phyloP scores from a whole-genome alignment of 192 early-diverging fungal species.

The Coemansia sp. region DNA sequence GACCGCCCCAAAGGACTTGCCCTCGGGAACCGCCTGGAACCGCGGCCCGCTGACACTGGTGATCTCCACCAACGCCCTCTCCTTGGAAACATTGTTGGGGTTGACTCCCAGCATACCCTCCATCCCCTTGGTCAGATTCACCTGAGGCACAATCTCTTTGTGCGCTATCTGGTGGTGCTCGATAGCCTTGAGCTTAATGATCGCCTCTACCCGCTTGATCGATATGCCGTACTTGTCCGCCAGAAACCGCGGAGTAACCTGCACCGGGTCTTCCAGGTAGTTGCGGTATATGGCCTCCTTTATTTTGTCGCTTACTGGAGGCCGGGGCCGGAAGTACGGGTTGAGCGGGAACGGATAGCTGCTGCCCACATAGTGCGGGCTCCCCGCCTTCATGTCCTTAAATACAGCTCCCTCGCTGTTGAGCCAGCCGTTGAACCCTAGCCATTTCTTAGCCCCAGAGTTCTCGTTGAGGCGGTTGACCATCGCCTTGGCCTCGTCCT shows the following conservation, averaged over 20 bases:
- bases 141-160: conserved; percentile 57
- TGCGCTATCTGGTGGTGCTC: conserved; percentile 71
- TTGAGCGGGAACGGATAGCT: conserved; percentile 86
- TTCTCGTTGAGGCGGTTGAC: neutral
- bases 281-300: conserved; percentile 72
- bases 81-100: conserved; percentile 19
- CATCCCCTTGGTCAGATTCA: conserved; percentile 75
- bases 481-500: neutral
- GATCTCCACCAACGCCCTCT: conserved; percentile 58
- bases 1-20: conserved; percentile 62
- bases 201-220: conserved; percentile 84
- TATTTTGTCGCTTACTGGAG: conserved; percentile 67
- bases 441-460: neutral
- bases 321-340: conserved; percentile 73
- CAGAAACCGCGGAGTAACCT: conserved; percentile 66
- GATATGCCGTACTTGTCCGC: conserved; percentile 71
- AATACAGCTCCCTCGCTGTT: conserved; percentile 12
- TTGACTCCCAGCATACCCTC: conserved; percentile 72
- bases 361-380: conserved; percentile 27
- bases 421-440: conserved; percentile 39
- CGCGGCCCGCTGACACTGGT: conserved; percentile 67
- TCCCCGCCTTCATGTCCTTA: conserved; percentile 17
- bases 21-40: conserved; percentile 82
- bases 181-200: conserved; percentile 80
- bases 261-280: conserved; percentile 59